A percentile compares a stretch with the other conserved stretches of the same genome.
These are phyloP conservation scores for Saccharomycopsis malanga DNA, from an alignment of 805 yeast genomes.

Conservation along the genomic window DNA sequence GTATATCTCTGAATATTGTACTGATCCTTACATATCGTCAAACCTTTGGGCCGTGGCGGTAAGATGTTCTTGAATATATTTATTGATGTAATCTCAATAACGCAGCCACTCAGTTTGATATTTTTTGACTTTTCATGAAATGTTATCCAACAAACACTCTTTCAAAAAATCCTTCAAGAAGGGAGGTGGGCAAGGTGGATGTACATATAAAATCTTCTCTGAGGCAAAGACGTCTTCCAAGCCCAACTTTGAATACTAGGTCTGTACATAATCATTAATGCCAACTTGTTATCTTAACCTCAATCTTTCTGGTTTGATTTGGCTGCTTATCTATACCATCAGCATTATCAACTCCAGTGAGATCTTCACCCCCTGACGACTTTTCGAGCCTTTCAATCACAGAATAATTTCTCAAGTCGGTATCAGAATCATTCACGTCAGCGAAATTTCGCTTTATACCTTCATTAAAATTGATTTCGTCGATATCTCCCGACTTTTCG, in stretches of 20 bases:
- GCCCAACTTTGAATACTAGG: not conserved
- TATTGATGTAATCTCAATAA: slow-evolving; percentile 5
- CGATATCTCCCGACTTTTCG: too few relatives aligned
- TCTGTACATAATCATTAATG: not conserved
- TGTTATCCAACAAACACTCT: slow-evolving; percentile 2
- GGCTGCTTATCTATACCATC: too few relatives aligned
- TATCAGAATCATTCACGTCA: too few relatives aligned
- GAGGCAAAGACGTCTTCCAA: slow-evolving; percentile 7
- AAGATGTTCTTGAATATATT: slow-evolving; percentile 1
- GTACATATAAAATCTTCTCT: not conserved
- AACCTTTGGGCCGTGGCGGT: not conserved
- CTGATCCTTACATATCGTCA: slow-evolving; percentile 1
- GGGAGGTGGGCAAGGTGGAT: slow-evolving; percentile 11
- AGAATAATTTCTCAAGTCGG: too few relatives aligned
- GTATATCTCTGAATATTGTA: slow-evolving; percentile 9
- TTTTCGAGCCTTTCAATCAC: too few relatives aligned
- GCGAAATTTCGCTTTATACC: too few relatives aligned
- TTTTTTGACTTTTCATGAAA: slow-evolving; percentile 3
- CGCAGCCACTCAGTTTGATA: slow-evolving; percentile 11
- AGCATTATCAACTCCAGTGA: too few relatives aligned
- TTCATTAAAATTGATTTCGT: too few relatives aligned
- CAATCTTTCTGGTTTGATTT: not conserved
- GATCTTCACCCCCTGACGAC: too few relatives aligned
- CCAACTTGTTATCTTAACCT: not conserved
- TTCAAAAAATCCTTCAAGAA: not conserved